Evolutionary conservation across 2,329 filamentous ascomycete genomes (phyloP), one percentile per base, ranked within the genome.

Genomic region (Chalara sp.): DNA sequence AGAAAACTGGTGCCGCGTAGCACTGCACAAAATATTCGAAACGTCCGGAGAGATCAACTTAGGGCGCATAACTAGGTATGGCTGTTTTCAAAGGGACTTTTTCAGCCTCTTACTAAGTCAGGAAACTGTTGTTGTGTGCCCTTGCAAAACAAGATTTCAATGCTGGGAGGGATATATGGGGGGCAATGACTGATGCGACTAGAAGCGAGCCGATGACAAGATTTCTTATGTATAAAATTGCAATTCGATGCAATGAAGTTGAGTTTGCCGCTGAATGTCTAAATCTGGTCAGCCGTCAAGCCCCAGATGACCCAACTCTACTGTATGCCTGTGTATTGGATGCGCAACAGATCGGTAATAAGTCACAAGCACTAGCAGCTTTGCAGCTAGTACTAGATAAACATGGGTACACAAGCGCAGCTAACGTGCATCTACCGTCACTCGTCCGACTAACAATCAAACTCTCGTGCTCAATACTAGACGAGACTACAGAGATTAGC

Each of bases 321-420:
- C 72, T 96, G 1, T 89, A 91, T 56, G 87, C 89, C 1, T 96
- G 90, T 59, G 80, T 89, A 28, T 70, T 89, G 31, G 89, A 95
- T 65, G 86, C 89, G 3, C 83, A 90, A 46, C 73, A 81, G 55
- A 71, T 72, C 1, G 80, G 82, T 0, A 79, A 89, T 54, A 82
- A 77, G 47, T 55, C 71, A 0, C 80, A 84, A 55, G 79, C 83
- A 2, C 69, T 84, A 10, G 65, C 72, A 32, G 77, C 79, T 8
- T 64, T 91, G 44, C 78, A 80, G 56, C 72, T 76, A 52, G 71
- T 89, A 1, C 69, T 86, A 30, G 43, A 45, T 21, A 78, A 75
- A 48, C 74, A 76, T 52, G 71, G 80, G 29, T 71, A 74, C 47
- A 67, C 62, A 44, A 65, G 69, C 5, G 70, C 77, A 2, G 64